Base-by-base conservation (phyloP, 2,329 filamentous ascomycete species). In the Botryotinia convoluta region DNA sequence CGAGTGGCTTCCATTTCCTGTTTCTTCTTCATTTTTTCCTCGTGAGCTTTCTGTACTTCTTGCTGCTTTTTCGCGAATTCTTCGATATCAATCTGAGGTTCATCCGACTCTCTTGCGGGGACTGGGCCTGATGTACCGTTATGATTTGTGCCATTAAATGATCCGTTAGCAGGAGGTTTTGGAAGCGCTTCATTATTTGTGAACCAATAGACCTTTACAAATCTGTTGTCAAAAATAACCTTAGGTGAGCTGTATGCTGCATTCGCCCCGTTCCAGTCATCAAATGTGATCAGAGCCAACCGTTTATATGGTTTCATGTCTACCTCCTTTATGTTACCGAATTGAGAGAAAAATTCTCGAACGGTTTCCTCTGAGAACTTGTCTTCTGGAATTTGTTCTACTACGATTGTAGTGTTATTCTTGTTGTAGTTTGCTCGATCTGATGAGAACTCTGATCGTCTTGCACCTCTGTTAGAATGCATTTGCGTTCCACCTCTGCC, bases 191-290 rank as follows among this genome's bases (percentile, higher is more conserved):
- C 60, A 39, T 87, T 85, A 9, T 87, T 86, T 77, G 89, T 91
- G 79, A 89, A 87, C 93, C 93, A 95, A 78, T 91, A 94, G 0
- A 95, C 91, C 78, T 94, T 95, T 67, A 96, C 93, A 77, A 96
- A 96, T 18, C 93, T 87, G 77, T 95, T 96, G 78, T 95, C 92
- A 79, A 95, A 96, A 62, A 96, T 91, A 64, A 90, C 91, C 79
- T 94, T 94, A 0, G 93, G 93, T 14, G 91, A 94, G 64, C 87
- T 87, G 80, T 93, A 94, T 3, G 93, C 93, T 26, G 88, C 87
- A 74, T 90, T 88, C 22, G 93, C 93, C 22, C 88, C 83, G 10
- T 86, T 86, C 86, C 91, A 92, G 60, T 85, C 86, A 69, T 89
- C 87, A 77, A 87, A 96, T 77, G 90, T 92, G 75, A 96, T 86